Conservation (phyloP, 164 flowering plant genomes). For the Vitis cinerea region DNA sequence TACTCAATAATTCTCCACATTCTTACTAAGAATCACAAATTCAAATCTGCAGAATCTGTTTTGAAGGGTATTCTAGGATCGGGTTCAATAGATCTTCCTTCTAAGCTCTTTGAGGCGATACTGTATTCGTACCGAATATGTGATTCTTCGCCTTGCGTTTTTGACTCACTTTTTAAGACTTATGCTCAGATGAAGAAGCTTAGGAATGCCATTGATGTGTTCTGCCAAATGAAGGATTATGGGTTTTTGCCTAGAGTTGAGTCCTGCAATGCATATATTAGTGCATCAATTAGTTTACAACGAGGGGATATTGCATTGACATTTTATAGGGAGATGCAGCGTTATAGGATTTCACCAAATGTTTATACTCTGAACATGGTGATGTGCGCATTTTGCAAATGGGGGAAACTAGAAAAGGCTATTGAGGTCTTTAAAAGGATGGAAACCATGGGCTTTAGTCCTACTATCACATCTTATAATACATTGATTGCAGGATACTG, state of each 20-base stretch:
- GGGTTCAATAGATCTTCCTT: constrained; percentile 35
- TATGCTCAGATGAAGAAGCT: constrained; percentile 79
- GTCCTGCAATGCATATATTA: constrained; percentile 78
- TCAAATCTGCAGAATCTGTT: constrained; percentile 64
- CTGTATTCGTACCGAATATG: constrained; percentile 65
- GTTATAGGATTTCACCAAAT: constrained; percentile 62
- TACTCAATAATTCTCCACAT: constrained; percentile 68
- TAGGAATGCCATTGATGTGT: constrained; percentile 64
- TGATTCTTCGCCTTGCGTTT: constrained; percentile 78
- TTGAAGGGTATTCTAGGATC: constrained; percentile 37
- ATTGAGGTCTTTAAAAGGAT: constrained; percentile 57
- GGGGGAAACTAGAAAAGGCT: constrained; percentile 67
- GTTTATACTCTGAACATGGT: constrained; percentile 77
- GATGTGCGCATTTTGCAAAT: constrained; percentile 56
- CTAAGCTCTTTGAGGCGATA: constrained; percentile 60
- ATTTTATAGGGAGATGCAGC: constrained; percentile 66
- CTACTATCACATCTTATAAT: constrained; percentile 56
- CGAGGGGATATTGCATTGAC: constrained; percentile 58
- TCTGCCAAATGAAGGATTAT: constrained; percentile 69
- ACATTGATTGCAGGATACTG: constrained; percentile 75
- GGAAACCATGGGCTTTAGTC: constrained; percentile 60
- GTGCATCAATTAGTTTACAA: constrained; percentile 51
- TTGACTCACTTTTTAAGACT: constrained; percentile 72
- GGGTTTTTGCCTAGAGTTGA: constrained; percentile 80
- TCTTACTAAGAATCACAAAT: constrained; percentile 65